These are phyloP conservation scores for Pichia deserticola DNA, from an alignment of 805 yeast species.

Conservation along the genomic window DNA sequence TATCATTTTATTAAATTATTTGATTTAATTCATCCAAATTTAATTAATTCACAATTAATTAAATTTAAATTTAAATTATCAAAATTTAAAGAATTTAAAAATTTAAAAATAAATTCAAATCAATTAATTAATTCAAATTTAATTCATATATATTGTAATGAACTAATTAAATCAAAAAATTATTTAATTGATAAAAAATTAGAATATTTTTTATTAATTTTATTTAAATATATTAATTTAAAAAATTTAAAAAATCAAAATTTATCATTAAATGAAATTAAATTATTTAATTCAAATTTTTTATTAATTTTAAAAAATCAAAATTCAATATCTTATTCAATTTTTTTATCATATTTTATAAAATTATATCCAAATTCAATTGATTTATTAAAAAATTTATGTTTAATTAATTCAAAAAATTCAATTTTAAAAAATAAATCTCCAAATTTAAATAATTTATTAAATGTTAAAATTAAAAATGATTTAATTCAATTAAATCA, in stretches of 20 bases:
- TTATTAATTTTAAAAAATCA: slow-evolving; percentile 6
- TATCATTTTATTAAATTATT: slow-evolving; percentile 9
- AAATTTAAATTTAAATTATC: slow-evolving; percentile 4
- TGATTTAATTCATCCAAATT: background rate
- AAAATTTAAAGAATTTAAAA: slow-evolving; percentile 1
- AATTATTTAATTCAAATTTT: slow-evolving; percentile 9
- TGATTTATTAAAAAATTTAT: slow-evolving; percentile 1
- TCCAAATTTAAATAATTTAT: slow-evolving; percentile 1
- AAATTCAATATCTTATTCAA: slow-evolving; percentile 2
- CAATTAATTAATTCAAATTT: background rate
- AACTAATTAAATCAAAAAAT: slow-evolving; percentile 1
- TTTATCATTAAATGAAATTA: slow-evolving; percentile 3
- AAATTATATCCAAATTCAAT: slow-evolving; percentile 10
- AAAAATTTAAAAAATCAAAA: background rate
- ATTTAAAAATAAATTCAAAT: background rate
- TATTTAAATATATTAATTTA: slow-evolving; percentile 4
- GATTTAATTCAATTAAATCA: background rate
- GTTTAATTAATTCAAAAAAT: background rate
- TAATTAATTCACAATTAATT: background rate
- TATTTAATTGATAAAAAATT: slow-evolving; percentile 3
- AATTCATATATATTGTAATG: slow-evolving; percentile 5
- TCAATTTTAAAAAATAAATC: background rate
- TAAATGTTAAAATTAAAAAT: slow-evolving; percentile 6
- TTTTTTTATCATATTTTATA: slow-evolving; percentile 9
- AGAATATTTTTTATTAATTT: slow-evolving; percentile 11